Conservation (phyloP, 2,329 filamentous ascomycete genomes). For the Corniculantispora saksenae region DNA sequence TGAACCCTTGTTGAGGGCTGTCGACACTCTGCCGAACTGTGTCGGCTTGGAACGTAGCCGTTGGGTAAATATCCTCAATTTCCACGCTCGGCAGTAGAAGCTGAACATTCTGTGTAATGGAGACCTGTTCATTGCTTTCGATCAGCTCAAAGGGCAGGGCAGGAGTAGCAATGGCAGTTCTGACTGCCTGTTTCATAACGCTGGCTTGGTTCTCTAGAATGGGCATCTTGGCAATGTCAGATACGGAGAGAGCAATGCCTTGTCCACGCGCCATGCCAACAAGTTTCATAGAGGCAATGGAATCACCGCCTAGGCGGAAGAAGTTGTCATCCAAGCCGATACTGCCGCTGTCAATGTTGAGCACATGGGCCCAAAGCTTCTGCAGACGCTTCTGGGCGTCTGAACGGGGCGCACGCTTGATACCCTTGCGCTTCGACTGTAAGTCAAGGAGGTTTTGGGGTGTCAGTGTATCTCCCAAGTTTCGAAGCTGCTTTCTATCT, state of each 20-base stretch:
- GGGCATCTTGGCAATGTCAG: slow-evolving; percentile 37
- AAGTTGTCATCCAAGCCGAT: slow-evolving; percentile 45
- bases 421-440: not conserved
- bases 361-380: slow-evolving; percentile 4
- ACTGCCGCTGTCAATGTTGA: not conserved
- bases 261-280: slow-evolving; percentile 31
- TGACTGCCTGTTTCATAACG: not conserved
- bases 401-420: not conserved
- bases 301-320: slow-evolving; percentile 48
- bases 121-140: not conserved
- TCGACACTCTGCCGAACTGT: not conserved
- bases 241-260: slow-evolving; percentile 40
- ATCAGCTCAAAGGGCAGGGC: not conserved
- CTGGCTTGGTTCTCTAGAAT: not conserved
- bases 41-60: not conserved
- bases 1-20: not conserved
- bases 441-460: not conserved
- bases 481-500: not conserved
- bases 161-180: not conserved
- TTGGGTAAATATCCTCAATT: not conserved
- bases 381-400: not conserved
- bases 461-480: not conserved
- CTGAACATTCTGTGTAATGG: not conserved
- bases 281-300: slow-evolving; percentile 44
- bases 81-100: not conserved